Evolutionary conservation across 116 monocot genomes (phyloP), one percentile per base, ranked within the genome.

Genomic region (Thalassia testudinum): DNA sequence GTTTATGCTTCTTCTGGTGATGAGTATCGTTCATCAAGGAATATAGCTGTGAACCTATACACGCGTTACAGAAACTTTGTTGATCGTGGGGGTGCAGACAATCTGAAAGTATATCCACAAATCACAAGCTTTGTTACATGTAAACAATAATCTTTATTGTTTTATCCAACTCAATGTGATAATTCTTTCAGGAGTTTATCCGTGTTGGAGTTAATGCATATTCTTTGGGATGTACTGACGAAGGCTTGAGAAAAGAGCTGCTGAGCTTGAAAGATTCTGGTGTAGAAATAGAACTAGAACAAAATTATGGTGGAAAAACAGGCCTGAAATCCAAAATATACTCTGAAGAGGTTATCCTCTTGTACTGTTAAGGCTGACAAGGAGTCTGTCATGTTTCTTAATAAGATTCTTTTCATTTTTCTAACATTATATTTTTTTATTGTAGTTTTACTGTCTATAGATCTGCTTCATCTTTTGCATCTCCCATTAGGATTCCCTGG

Each of bases 181-280:
- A 45, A 17, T 65, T 25, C 57, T 27, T 26, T 8, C 43, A 86
- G 86, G 91, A 86, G 47, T 91, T 91, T 57, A 82, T 91, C 34
- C 76, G 52, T 77, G 91, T 74, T 43, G 86, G 74, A 0, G 91
- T 91, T 37, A 86, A 86, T 74, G 86, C 91, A 43, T 91, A 91
- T 76, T 81, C 91, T 21, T 78, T 91, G 59, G 91, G 91, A 38
- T 91, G 91, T 66, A 91, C 91, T 34, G 82, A 81, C 51, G 91
- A 91, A 61, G 84, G 85, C 56, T 62, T 91, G 52, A 82, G 82
- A 60, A 81, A 72, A 60, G 91, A 91, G 58, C 81, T 91, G 21
- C 57, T 79, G 30, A 73, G 71, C 54, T 49, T 85, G 54, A 73
- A 73, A 49, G 78, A 82, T 42, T 85, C 71, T 61, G 73, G 68